phyloP scores from a whole-genome alignment of 2,329 filamentous ascomycete species.

The Penicillium sp. region DNA sequence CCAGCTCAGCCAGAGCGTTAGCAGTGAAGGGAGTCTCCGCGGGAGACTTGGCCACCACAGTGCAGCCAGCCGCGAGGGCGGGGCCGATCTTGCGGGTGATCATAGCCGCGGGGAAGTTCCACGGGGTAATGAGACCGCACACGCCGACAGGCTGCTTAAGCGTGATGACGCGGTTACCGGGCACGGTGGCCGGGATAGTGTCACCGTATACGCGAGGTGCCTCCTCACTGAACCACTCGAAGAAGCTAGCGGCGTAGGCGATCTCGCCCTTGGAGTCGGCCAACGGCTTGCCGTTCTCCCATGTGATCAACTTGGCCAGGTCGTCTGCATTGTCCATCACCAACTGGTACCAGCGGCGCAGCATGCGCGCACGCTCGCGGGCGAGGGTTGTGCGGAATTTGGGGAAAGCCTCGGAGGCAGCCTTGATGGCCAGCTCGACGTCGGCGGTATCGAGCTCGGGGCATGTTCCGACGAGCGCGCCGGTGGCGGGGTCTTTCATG shows the following conservation, averaged over 20 bases:
- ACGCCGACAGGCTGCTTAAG: constrained; percentile 64
- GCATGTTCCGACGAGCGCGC: constrained; percentile 71
- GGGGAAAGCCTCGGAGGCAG: constrained; percentile 67
- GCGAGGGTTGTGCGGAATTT: constrained; percentile 57
- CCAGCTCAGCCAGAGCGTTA: constrained; percentile 80
- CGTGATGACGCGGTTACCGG: constrained; percentile 58
- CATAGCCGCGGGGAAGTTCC: constrained; percentile 58
- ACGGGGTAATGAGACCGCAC: constrained; percentile 62
- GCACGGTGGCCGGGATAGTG: constrained; percentile 55
- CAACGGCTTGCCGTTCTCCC: constrained; percentile 65
- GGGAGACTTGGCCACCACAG: constrained; percentile 85
- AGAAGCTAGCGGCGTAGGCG: constrained; percentile 55
- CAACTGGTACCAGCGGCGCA: constrained; percentile 63
- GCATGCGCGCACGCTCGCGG: constrained; percentile 56
- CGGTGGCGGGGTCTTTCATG: constrained; percentile 71
- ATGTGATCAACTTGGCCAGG: constrained; percentile 60
- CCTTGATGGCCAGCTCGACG: constrained; percentile 72
- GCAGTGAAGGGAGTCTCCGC: constrained; percentile 89
- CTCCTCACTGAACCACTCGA: constrained; percentile 61
- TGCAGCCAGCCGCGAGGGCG: constrained; percentile 85
- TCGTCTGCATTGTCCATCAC: constrained; percentile 63
- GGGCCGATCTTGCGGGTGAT: constrained; percentile 50
- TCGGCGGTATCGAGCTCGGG: constrained; percentile 76
- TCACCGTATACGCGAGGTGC: constrained; percentile 56
- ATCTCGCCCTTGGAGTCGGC: constrained; percentile 57